Conservation (phyloP, 2,329 filamentous ascomycete genomes). For the Fusarium foetens region DNA sequence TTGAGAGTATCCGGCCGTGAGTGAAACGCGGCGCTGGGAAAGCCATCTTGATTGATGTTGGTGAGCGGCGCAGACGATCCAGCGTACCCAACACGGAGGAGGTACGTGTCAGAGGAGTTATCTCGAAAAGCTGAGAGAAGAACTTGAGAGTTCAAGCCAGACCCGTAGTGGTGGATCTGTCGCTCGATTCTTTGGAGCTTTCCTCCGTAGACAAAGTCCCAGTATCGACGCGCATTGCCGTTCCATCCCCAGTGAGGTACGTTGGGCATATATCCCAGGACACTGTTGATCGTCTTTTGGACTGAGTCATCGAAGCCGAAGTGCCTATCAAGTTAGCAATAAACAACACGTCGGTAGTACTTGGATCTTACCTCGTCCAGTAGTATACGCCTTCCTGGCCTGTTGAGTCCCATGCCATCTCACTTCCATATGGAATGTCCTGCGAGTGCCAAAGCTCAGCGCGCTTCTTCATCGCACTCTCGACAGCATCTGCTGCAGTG, state of each 20-base stretch:
- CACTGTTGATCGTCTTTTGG: conserved; percentile 62
- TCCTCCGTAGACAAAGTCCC: conserved; percentile 64
- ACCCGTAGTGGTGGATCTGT: conserved; percentile 68
- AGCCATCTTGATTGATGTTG: conserved; percentile 66
- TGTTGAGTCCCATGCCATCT: conserved; percentile 72
- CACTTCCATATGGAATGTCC: conserved; percentile 66
- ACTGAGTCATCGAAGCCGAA: conserved; percentile 60
- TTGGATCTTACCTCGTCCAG: conserved; percentile 57
- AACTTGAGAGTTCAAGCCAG: conserved; percentile 65
- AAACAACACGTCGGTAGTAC: rapidly evolving
- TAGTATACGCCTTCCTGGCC: conserved; percentile 71
- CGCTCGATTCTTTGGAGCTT: conserved; percentile 57
- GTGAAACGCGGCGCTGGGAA: conserved; percentile 66
- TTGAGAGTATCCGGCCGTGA: conserved; percentile 64
- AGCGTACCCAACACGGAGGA: conserved; percentile 64
- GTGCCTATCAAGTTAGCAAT: conserved; percentile 48
- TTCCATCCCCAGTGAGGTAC: conserved; percentile 72
- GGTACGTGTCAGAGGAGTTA: conserved; percentile 58
- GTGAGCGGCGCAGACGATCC: conserved; percentile 63
- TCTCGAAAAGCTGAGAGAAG: conserved; percentile 62
- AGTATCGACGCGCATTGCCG: conserved; percentile 68
- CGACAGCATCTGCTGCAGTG: conserved; percentile 52
- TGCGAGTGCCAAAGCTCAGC: conserved; percentile 61
- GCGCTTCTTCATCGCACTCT: conserved; percentile 59
- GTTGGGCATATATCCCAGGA: conserved; percentile 66